These are phyloP conservation scores for Circinella minor DNA, from an alignment of 371 early-diverging fungal species.

Conservation along the genomic window DNA sequence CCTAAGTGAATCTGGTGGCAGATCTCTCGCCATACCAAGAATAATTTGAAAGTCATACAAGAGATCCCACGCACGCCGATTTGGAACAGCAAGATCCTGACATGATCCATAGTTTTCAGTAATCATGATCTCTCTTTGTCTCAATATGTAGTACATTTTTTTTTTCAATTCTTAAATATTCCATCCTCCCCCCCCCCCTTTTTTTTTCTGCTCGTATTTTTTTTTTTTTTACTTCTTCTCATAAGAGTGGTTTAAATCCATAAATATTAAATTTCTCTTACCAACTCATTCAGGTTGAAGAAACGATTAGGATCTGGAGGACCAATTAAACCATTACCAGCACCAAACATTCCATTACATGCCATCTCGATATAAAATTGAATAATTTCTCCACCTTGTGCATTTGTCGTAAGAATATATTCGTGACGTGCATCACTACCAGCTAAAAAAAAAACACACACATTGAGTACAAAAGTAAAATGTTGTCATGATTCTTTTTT, in stretches of 20 bases:
- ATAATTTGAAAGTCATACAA: conserved; percentile 82
- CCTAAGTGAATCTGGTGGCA: conserved; percentile 73
- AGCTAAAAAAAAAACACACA: conserved; percentile 21
- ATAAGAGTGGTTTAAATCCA: no score
- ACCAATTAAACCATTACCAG: conserved; percentile 71
- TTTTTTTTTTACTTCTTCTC: no score
- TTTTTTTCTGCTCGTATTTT: no score
- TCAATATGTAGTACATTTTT: no score
- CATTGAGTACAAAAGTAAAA: background rate
- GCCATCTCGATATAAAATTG: conserved; percentile 89
- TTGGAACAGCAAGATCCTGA: conserved; percentile 72
- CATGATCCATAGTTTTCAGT: conserved; percentile 36
- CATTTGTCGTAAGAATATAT: conserved; percentile 69
- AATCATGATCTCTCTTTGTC: conserved; percentile 23
- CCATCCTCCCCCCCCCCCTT: background rate
- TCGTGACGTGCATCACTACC: conserved; percentile 78
- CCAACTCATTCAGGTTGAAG: conserved; percentile 52
- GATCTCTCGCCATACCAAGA: conserved; percentile 75
- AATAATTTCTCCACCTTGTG: conserved; percentile 66
- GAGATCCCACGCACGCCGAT: conserved; percentile 72
- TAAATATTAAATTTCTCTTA: conserved; percentile 1
- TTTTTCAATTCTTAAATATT: no score
- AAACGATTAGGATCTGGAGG: conserved; percentile 67
- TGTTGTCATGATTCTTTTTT: background rate
- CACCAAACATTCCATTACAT: conserved; percentile 66